Base-by-base conservation (phyloP, 2,329 filamentous ascomycete species). In the Zymoseptoria ardabiliae region DNA sequence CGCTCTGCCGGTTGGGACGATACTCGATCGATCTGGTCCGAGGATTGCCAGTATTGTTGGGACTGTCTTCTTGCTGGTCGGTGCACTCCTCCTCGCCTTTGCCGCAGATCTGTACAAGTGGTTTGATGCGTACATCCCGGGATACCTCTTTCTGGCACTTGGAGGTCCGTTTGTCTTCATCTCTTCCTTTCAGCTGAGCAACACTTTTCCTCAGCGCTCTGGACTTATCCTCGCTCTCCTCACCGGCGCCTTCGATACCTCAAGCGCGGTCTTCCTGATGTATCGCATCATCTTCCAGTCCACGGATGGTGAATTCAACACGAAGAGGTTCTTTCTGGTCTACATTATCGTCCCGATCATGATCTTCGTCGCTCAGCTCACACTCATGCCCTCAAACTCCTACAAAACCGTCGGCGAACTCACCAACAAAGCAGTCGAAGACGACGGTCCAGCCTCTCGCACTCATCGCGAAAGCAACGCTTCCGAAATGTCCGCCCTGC, bases 11-110 rank as follows among this genome's bases (percentile, higher is more conserved):
- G 85, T 96, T 10, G 92, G 92, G 52, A 89, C 90, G 2, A 87
- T 96, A 51, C 82, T 96, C 21, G 92, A 96, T 74, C 81, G 85
- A 62, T 92, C 84, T 69, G 92, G 92, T 1, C 92, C 92, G 13
- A 83, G 88, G 58, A 80, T 90, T 4, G 89, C 88, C 68, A 88
- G 89, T 3, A 78, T 91, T 21, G 81, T 88, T 58, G 91, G 88
- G 54, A 85, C 85, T 60, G 61, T 86, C 45, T 86, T 88, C 66
- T 81, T 96, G 21, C 77, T 84, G 0, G 65, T 83, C 9, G 92
- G 92, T n/a, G 81, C 89, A 25, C 67, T 89, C 1, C 77, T 91
- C 17, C 86, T 96, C 76, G 86, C 87, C 0, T 87, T 87, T 67
- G 87, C 86, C 21, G 73, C 77, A 60, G 72, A 80, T 8, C 66